phyloP scores from a whole-genome alignment of 192 early-diverging fungal species.

The Coemansia sp. region DNA sequence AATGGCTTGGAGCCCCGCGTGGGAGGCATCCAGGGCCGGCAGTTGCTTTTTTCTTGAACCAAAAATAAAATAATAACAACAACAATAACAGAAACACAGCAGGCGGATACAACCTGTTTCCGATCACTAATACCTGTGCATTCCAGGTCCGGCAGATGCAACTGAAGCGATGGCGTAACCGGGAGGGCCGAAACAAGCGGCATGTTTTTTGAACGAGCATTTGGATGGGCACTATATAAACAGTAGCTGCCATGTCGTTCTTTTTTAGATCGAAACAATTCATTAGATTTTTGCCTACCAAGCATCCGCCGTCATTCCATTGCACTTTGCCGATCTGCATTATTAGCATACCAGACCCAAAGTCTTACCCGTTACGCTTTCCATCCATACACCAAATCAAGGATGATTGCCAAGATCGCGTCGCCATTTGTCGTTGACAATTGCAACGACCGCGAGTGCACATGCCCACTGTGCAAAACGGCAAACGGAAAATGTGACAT shows the following conservation, averaged over 20 bases:
- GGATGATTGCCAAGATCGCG: conserved; percentile 1
- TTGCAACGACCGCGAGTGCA: conserved; percentile 14
- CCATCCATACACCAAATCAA: background rate
- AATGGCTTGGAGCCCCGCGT: no score
- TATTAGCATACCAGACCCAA: background rate
- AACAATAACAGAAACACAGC: no score
- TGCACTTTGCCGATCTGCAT: background rate
- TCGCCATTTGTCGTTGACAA: background rate
- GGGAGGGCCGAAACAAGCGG: background rate
- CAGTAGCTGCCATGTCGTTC: background rate
- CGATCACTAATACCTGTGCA: background rate
- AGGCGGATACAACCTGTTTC: background rate
- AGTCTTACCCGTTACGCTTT: no score
- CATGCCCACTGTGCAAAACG: conserved; percentile 18
- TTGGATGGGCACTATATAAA: background rate
- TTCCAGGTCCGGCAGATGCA: background rate
- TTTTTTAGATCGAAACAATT: background rate
- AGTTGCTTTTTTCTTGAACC: background rate
- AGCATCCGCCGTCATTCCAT: background rate
- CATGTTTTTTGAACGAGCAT: background rate
- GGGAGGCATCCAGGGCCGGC: background rate
- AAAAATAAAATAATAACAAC: background rate
- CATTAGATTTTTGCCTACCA: background rate
- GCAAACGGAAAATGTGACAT: background rate
- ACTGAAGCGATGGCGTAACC: background rate